Conservation (phyloP, 2,329 filamentous ascomycete species). For the Chaetomiaceae sp. region DNA sequence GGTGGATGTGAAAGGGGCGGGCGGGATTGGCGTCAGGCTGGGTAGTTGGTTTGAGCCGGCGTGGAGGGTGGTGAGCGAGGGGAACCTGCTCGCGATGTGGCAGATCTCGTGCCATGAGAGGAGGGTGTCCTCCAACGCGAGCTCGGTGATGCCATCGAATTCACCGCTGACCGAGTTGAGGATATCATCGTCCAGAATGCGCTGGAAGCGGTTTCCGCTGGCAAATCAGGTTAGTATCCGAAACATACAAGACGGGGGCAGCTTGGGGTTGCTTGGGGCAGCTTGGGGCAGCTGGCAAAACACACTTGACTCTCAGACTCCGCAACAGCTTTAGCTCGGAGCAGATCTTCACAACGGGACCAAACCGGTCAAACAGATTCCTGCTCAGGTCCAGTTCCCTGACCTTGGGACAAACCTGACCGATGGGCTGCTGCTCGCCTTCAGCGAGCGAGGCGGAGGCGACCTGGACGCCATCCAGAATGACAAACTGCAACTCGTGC, state of each 20-base stretch:
- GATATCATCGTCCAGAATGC: conserved; percentile 40
- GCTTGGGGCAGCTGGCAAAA: conserved; percentile 16
- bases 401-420: conserved; percentile 59
- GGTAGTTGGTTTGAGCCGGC: conserved; percentile 57
- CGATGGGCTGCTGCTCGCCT: conserved; percentile 38
- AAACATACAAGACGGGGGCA: too few relatives aligned
- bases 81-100: conserved; percentile 50
- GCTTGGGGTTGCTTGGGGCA: background rate
- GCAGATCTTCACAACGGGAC: conserved; percentile 67
- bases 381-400: conserved; percentile 78
- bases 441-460: conserved; percentile 25
- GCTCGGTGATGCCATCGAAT: conserved; percentile 51
- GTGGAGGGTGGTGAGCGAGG: conserved; percentile 45
- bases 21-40: conserved; percentile 39
- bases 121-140: conserved; percentile 64
- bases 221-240: conserved; percentile 1
- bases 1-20: conserved; percentile 42
- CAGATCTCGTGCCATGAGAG: conserved; percentile 63
- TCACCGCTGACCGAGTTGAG: conserved; percentile 34
- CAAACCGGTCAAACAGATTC: conserved; percentile 69
- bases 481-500: conserved; percentile 71
- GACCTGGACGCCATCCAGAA: conserved; percentile 74
- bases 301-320: conserved; percentile 68
- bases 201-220: conserved; percentile 69
- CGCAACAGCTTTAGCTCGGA: conserved; percentile 61